These are phyloP conservation scores for Venturia effusa DNA, from an alignment of 2,329 filamentous ascomycete genomes.

Conservation along the genomic window DNA sequence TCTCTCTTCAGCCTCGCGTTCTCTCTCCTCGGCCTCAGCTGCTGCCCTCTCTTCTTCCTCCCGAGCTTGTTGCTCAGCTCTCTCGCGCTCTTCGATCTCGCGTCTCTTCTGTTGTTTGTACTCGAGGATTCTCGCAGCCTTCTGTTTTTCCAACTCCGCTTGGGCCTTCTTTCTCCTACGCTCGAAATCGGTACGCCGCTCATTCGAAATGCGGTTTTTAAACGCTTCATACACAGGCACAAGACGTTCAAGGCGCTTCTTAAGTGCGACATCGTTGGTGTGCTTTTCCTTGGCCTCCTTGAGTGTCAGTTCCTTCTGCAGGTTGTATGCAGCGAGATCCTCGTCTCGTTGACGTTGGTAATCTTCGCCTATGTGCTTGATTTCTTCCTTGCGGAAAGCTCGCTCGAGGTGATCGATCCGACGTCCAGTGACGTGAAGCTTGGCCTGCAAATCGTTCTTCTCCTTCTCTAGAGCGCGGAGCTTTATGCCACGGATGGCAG, in stretches of 20 bases:
- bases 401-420: slow-evolving; percentile 94
- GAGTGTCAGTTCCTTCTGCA: slow-evolving; percentile 65
- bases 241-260: slow-evolving; percentile 79
- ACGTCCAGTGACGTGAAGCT: slow-evolving; percentile 84
- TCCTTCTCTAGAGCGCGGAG: slow-evolving; percentile 92
- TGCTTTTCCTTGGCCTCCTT: slow-evolving; percentile 78
- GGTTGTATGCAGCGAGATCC: slow-evolving; percentile 72
- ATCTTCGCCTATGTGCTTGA: slow-evolving; percentile 80
- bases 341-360: slow-evolving; percentile 71
- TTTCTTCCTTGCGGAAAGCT: slow-evolving; percentile 90
- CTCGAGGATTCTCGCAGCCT: slow-evolving; percentile 78
- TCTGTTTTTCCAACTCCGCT: slow-evolving; percentile 86
- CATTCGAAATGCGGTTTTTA: slow-evolving; percentile 69
- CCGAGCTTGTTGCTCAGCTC: slow-evolving; percentile 60
- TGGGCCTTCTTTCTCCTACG: slow-evolving; percentile 85
- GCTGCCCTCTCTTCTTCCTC: slow-evolving; percentile 80
- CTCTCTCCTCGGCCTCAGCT: slow-evolving; percentile 78
- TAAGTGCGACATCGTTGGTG: slow-evolving; percentile 82
- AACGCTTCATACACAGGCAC: slow-evolving; percentile 79
- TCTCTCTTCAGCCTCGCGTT: slow-evolving; percentile 67
- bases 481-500: slow-evolving; percentile 82
- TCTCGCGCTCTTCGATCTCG: slow-evolving; percentile 56
- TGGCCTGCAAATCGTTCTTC: slow-evolving; percentile 92
- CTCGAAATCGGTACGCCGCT: slow-evolving; percentile 91
- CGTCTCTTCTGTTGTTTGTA: slow-evolving; percentile 66